Evolutionary conservation across 1,139 yeast genomes (phyloP).

Genomic region (Geotrichum carabidarum): DNA sequence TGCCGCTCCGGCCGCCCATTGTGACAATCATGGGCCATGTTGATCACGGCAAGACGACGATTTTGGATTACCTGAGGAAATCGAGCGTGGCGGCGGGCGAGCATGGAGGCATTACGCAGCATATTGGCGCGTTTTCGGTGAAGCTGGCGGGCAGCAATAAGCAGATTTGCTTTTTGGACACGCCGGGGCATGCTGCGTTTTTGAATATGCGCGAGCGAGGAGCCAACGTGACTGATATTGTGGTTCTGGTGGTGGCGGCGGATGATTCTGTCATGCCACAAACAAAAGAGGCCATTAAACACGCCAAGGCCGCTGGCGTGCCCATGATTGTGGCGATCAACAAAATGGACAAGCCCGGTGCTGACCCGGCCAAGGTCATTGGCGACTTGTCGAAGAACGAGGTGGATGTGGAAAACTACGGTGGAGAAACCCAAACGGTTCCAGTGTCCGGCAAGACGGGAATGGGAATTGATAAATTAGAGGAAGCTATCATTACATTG

Average conservation of each 20-base stretch:
- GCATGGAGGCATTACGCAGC: constrained; percentile 97
- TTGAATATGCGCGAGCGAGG: constrained; percentile 96
- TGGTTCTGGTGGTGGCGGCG: constrained; percentile 91
- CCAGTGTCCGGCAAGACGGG: constrained; percentile 85
- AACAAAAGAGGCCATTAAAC: constrained; percentile 91
- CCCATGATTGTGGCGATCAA: constrained; percentile 89
- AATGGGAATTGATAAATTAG: constrained; percentile 77
- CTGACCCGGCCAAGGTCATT: constrained; percentile 66
- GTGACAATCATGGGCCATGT: constrained; percentile 99
- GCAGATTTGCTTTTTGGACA: constrained; percentile 82
- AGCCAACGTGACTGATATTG: constrained; percentile 88
- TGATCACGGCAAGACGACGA: constrained; percentile 96
- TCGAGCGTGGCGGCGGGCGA: constrained; percentile 79
- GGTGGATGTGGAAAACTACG: constrained; percentile 84
- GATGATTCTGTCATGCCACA: constrained; percentile 98
- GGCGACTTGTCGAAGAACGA: constrained; percentile 73
- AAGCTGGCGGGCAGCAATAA: constrained; percentile 67
- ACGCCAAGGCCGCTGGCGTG: constrained; percentile 77
- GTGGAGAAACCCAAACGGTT: constrained; percentile 92
- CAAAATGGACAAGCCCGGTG: constrained; percentile 79
- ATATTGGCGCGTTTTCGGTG: constrained; percentile 94
- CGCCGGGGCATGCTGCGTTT: constrained; percentile 98
- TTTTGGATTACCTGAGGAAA: constrained; percentile 77
- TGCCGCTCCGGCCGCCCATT: constrained; percentile 79
- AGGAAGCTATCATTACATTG: constrained; percentile 79